Evolutionary conservation across 371 early-diverging fungal genomes (phyloP).

Genomic region (Mortierella sp.): DNA sequence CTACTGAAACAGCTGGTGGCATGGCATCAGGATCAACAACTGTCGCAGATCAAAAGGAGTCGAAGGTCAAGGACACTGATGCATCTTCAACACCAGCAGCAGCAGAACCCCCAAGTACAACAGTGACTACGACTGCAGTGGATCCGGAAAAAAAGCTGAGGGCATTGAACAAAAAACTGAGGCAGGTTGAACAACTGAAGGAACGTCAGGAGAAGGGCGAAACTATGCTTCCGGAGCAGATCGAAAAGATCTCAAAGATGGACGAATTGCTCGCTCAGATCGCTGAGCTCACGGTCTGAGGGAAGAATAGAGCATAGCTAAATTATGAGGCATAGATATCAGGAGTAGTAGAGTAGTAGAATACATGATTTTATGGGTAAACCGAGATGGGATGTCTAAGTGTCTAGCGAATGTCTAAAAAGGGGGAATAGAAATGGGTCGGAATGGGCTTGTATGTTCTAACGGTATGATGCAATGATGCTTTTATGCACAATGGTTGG

Average conservation of each 20-base stretch:
- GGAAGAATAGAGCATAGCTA: background rate
- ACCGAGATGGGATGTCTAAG: constrained; percentile 13
- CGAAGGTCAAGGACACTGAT: too few species aligned
- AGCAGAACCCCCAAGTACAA: background rate
- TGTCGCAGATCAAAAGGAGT: background rate
- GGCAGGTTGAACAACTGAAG: constrained; percentile 61
- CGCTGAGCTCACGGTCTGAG: constrained; percentile 28
- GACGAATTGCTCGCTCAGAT: constrained; percentile 52
- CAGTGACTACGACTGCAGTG: constrained; percentile 1
- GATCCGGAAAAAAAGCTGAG: constrained; percentile 62
- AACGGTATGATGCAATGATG: too few species aligned
- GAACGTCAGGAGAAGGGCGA: constrained; percentile 56
- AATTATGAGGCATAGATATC: background rate
- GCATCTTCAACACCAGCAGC: too few species aligned
- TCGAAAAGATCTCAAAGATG: constrained; percentile 57
- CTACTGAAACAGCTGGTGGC: background rate
- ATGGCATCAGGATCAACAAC: background rate
- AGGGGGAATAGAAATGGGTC: too few species aligned
- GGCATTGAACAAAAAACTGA: constrained; percentile 60
- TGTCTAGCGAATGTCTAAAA: background rate
- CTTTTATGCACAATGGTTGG: background rate
- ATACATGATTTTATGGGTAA: background rate
- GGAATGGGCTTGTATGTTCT: too few species aligned
- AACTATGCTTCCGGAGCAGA: constrained; percentile 55
- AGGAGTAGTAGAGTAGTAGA: too few species aligned